Evolutionary conservation across 23 red algal species (phyloP).

Genomic region (Cyanidioschyzon merolae): DNA sequence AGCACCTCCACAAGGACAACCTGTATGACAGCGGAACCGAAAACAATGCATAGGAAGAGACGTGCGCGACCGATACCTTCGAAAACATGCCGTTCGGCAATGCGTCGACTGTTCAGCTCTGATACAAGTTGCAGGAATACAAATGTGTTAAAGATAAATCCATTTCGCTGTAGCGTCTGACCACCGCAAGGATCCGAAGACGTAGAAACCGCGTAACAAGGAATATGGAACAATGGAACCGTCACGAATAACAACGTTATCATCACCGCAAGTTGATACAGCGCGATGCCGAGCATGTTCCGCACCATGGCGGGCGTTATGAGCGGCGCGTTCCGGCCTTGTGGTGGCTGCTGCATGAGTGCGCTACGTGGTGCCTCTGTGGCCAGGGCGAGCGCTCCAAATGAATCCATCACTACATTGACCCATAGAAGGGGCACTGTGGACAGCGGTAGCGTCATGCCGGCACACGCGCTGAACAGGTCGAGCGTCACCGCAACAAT

Average conservation of each 20-base stretch:
- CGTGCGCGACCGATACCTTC: constrained; percentile 24
- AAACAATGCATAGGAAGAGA: constrained; percentile 48
- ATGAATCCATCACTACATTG: constrained; percentile 95
- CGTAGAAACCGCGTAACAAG: constrained; percentile 10
- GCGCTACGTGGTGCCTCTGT: constrained; percentile 63
- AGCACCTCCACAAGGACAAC: constrained; percentile 54
- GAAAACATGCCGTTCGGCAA: constrained; percentile 49
- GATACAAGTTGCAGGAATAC: constrained; percentile 82
- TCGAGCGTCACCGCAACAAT: constrained; percentile 78
- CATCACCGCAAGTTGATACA: constrained; percentile 60
- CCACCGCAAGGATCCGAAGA: neutral
- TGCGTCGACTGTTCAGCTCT: constrained; percentile 60
- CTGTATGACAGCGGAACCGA: constrained; percentile 51
- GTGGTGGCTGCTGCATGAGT: constrained; percentile 59
- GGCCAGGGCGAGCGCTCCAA: constrained; percentile 87
- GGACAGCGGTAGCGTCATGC: constrained; percentile 41
- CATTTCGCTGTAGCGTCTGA: constrained; percentile 37
- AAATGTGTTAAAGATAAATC: constrained; percentile 81
- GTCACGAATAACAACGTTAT: constrained; percentile 59
- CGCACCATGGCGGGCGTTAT: constrained; percentile 81
- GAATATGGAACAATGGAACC: constrained; percentile 40
- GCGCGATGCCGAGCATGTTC: constrained; percentile 56
- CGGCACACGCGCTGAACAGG: constrained; percentile 75
- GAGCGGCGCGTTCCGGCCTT: constrained; percentile 62
- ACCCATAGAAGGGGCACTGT: constrained; percentile 88